These are phyloP conservation scores for Recurvomyces mirabilis DNA, from an alignment of 495 filamentous ascomycete genomes.

Conservation along the genomic window DNA sequence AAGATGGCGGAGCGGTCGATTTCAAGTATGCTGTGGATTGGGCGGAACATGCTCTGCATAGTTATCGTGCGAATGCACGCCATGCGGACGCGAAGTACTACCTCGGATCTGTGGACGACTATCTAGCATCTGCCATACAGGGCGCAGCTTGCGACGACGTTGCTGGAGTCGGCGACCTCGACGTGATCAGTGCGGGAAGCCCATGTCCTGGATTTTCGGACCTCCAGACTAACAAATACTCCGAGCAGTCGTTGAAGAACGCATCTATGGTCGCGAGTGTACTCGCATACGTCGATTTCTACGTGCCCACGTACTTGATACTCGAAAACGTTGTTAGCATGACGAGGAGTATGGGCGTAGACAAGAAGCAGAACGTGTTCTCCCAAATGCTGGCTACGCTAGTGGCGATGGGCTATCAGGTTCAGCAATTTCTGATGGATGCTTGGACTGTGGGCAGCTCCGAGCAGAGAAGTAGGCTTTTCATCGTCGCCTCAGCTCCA, in stretches of 20 bases:
- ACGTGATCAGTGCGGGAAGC: constrained; percentile 58
- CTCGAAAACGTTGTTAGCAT: constrained; percentile 63
- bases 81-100: constrained; percentile 31
- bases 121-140: constrained; percentile 43
- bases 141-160: constrained; percentile 36
- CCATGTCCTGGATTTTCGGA: constrained; percentile 64
- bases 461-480: constrained; percentile 52
- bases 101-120: constrained; percentile 62
- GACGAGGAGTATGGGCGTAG: constrained; percentile 30
- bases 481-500: constrained; percentile 54
- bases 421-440: constrained; percentile 50
- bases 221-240: constrained; percentile 41
- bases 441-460: constrained; percentile 56
- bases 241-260: constrained; percentile 44
- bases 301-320: constrained; percentile 57
- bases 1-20: constrained; percentile 54
- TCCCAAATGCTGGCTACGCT: constrained; percentile 57
- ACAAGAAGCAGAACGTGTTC: constrained; percentile 45
- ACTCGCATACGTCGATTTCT: constrained; percentile 61
- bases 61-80: constrained; percentile 51
- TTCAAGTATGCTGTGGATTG: constrained; percentile 57
- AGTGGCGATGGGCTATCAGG: constrained; percentile 64
- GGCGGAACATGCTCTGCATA: constrained; percentile 49
- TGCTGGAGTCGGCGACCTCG: constrained; percentile 48
- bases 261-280: constrained; percentile 62